Evolutionary conservation across 805 yeast species (phyloP), one percentile per base, ranked within the genome.

Genomic region (Candida jianshihensis): DNA sequence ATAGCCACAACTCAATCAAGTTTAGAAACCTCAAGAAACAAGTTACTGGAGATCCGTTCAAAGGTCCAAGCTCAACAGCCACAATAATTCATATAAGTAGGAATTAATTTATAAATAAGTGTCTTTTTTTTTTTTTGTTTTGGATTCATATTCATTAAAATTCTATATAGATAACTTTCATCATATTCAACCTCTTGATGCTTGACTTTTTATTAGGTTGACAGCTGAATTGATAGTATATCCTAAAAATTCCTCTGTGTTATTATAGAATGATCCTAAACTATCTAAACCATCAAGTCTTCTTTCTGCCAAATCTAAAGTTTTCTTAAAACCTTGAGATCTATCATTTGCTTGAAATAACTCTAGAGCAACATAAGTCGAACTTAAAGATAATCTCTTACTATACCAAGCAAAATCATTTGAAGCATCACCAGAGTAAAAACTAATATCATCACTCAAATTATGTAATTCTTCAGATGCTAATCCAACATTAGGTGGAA

Each of bases 381-480:
- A 68, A 18, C 84, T 71, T 13, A 90, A 54, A 8, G 83, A 71
- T 13, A 81, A 63, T 45, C 98, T 68, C 53, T 88, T 84, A n/a
- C 94, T 66, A 58, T 90, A 90, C 98, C 98, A 90, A 4, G 86
- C 81, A 55, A 83, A 79, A 57, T 87, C 96, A 45, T 78, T 78
- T 16, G 92, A 73, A 36, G 59, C 52, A 54, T 89, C 97, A 10
- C 89, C 92, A 0, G 95, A 78, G 47, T 75, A 77, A 57, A 61
- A 87, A 31, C 85, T 73, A 40, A 90, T 68, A 54, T 92, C 97
- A 60, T 90, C 97, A 11, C 87, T 70, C 38, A 89, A 66, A 35
- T 74, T 70, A 47, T 78, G 82, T 38, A 92, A 70, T 51, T 86
- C 94, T 26, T 71, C 73, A 34, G 83, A 48, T 0, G 92, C 74